These are phyloP conservation scores for Cubamyces lactineus DNA, from an alignment of 768 basidiomycete genomes.

Conservation along the genomic window DNA sequence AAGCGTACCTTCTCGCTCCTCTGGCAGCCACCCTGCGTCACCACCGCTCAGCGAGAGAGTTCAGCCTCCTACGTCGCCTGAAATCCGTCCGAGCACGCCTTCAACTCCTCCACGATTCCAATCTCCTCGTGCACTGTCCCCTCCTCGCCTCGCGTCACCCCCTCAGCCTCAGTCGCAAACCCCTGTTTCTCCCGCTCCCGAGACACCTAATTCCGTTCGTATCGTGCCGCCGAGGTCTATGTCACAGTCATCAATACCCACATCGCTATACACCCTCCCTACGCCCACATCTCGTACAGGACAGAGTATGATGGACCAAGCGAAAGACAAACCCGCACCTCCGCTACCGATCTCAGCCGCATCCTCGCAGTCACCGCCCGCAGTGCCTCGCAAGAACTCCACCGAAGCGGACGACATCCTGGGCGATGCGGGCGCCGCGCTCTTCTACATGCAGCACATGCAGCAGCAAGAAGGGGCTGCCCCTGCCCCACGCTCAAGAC, in stretches of 20 bases:
- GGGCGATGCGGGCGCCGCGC: slow-evolving; percentile 58
- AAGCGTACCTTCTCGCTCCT: slow-evolving; percentile 12
- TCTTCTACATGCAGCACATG: slow-evolving; percentile 71
- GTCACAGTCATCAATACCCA: slow-evolving; percentile 22
- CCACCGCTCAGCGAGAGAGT: slow-evolving; percentile 1
- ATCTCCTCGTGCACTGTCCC: slow-evolving; percentile 20
- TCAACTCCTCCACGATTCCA: slow-evolving; percentile 18
- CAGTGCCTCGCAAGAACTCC: slow-evolving; percentile 16
- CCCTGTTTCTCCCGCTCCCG: slow-evolving; percentile 1
- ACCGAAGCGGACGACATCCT: slow-evolving; percentile 42
- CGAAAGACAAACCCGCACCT: slow-evolving; percentile 19
- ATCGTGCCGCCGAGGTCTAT: slow-evolving; percentile 20
- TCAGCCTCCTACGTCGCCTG: slow-evolving; percentile 8
- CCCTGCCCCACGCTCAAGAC: background rate
- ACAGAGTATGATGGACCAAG: slow-evolving; percentile 29
- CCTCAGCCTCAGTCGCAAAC: background rate
- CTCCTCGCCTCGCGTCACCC: slow-evolving; percentile 13
- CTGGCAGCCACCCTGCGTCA: slow-evolving; percentile 1
- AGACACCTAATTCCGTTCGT: slow-evolving; percentile 7
- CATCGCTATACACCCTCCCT: slow-evolving; percentile 8
- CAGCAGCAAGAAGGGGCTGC: slow-evolving; percentile 35
- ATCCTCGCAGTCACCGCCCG: slow-evolving; percentile 27
- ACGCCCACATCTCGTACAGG: slow-evolving; percentile 16
- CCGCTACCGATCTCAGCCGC: slow-evolving; percentile 22
- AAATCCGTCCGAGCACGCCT: slow-evolving; percentile 6